Base-by-base conservation (phyloP, 1,139 yeast species). In the Kurtzmaniella quercitrusa region DNA sequence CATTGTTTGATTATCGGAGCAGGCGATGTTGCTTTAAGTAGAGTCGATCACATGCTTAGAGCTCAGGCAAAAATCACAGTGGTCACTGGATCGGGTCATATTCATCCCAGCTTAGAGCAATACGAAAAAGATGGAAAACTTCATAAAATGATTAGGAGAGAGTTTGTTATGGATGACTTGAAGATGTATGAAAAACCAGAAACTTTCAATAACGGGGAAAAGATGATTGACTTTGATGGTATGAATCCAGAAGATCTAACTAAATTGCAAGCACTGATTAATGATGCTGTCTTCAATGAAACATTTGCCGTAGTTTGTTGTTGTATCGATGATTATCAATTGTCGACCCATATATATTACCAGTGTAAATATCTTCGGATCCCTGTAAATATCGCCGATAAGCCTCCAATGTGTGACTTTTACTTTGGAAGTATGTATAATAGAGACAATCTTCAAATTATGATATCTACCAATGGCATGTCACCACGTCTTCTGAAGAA, bases 301-400 rank as follows among this genome's bases (percentile, higher is more conserved):
- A 60, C 63, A 31, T 87, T 84, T 64, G 81, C 82, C 21, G 65
- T 82, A 59, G 90, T 86, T 3, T 70, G 89, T 46, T 82, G 90
- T 25, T 89, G 94, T 46, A 78, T 88, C 40, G 89, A 85, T 57
- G 90, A 85, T 56, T 85, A 85, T 44, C 73, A 69, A 8, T 65
- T 79, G 39, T 80, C 87, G 44, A 65, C 78, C 25, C 64, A 68
- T 50, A 79, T 87, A 16, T 86, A 83, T 60, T 73, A 76, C 49
- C 75, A 73, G 50, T 79, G 87, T 54, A 81, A 82, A 48, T 56
- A 60, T 38, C 56, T 69, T 10, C 65, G 80, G 14, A 62, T 87
- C 42, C 87, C 88, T 15, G 90, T 85, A 31, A 88, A 88, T 58
- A 84, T 87, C 38, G 95, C 95, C 2, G 96, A 88, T 59, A 85